Conservation (phyloP, 2,329 filamentous ascomycete genomes). For the Fusarium equiseti region DNA sequence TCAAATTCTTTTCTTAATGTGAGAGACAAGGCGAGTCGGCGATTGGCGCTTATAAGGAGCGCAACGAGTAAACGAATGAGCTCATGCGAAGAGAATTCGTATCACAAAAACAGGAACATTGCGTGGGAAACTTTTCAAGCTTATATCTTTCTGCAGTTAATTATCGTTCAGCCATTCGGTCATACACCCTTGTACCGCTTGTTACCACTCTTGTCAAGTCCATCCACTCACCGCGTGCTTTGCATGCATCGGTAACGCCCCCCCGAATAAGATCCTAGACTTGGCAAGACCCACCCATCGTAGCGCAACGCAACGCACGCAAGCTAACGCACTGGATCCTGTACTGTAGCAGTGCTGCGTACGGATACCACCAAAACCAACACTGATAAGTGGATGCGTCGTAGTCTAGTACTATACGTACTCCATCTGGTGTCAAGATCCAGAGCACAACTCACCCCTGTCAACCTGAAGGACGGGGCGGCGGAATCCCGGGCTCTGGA, state of each 20-base stretch:
- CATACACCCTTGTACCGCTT: conserved; percentile 24
- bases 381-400: background rate
- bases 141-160: conserved; percentile 25
- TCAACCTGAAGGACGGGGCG: conserved; percentile 35
- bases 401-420: background rate
- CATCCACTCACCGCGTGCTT: conserved; percentile 35
- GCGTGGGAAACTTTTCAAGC: conserved; percentile 35
- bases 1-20: background rate
- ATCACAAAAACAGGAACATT: background rate
- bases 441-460: conserved; percentile 15
- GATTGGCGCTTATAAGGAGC: background rate
- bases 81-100: conserved; percentile 1
- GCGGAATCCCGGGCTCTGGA: conserved; percentile 10
- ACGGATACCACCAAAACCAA: background rate
- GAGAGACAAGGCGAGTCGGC: background rate
- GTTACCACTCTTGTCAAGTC: conserved; percentile 26
- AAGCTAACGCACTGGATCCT: background rate
- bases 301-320: conserved; percentile 1
- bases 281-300: conserved; percentile 28
- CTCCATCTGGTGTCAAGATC: background rate
- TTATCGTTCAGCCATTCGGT: conserved; percentile 26
- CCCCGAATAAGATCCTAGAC: conserved; percentile 31
- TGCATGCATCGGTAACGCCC: conserved; percentile 31
- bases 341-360: background rate
- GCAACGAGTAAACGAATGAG: background rate